Evolutionary conservation across 306 rosid species (phyloP).

Genomic region (Prunus mira): DNA sequence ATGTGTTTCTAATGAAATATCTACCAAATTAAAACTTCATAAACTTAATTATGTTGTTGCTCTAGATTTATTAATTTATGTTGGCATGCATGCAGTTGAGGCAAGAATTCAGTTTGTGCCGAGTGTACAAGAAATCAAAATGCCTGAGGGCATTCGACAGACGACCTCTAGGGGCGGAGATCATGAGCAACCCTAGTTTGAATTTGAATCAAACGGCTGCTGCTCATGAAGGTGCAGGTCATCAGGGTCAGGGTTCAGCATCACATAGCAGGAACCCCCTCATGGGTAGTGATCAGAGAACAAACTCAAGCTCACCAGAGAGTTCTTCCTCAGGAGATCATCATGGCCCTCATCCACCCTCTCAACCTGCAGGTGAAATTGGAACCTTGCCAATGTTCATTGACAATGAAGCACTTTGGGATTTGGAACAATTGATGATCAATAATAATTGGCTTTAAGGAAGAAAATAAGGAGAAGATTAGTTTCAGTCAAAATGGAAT

Average conservation of each 20-base stretch:
- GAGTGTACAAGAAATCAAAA: conserved; percentile 83
- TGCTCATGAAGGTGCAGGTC: neutral
- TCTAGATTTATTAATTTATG: neutral
- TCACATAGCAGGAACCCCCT: neutral
- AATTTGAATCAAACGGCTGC: neutral
- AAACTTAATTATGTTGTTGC: neutral
- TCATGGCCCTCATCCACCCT: conserved; percentile 14
- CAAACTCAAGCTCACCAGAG: conserved; percentile 36
- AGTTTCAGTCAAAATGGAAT: too few species aligned
- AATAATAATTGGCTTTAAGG: too few species aligned
- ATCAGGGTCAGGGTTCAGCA: neutral
- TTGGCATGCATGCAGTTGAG: conserved; percentile 47
- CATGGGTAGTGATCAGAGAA: conserved; percentile 17
- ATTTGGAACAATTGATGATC: conserved; percentile 33
- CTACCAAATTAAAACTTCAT: too few species aligned
- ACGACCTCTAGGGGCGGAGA: conserved; percentile 32
- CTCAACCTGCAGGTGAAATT: conserved; percentile 23
- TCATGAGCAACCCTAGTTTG: neutral
- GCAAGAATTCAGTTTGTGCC: conserved; percentile 71
- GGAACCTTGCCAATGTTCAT: conserved; percentile 8
- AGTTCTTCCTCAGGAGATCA: conserved; percentile 49
- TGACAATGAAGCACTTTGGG: conserved; percentile 44
- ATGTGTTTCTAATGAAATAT: too few species aligned
- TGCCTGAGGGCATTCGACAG: conserved; percentile 79
- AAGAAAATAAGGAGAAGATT: too few species aligned